Evolutionary conservation across 441 rosid species (phyloP).

Genomic region (Dalechampia spathulata): DNA sequence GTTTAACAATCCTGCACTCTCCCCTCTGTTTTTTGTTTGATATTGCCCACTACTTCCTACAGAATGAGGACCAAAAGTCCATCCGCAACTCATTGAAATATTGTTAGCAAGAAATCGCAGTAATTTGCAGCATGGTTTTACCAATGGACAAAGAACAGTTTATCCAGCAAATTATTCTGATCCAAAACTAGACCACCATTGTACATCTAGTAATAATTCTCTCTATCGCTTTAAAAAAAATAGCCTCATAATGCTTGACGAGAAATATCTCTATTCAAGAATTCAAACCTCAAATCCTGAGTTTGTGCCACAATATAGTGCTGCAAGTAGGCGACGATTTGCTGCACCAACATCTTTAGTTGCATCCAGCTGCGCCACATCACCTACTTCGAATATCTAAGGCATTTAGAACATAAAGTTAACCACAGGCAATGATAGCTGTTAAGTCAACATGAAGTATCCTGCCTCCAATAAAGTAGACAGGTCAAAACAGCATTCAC

Average conservation of each 20-base stretch:
- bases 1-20: no score
- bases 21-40: no score
- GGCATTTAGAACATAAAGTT: conserved; percentile 4
- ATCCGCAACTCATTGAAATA: not conserved
- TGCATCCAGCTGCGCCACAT: conserved; percentile 52
- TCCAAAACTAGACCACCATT: not conserved
- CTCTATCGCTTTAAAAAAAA: not conserved
- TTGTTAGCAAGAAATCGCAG: no score
- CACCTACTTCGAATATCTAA: conserved; percentile 88
- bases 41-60: not conserved
- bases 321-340: conserved; percentile 63
- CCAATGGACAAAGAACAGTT: no score
- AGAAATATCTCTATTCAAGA: not conserved
- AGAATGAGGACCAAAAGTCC: not conserved
- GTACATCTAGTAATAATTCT: not conserved
- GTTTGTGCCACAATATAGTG: conserved; percentile 79
- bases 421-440: not conserved
- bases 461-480: not conserved
- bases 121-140: no score
- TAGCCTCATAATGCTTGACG: not conserved
- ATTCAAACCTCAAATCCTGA: conserved; percentile 93
- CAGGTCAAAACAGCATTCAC: not conserved
- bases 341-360: conserved; percentile 79
- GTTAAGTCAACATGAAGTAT: not conserved
- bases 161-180: not conserved